Evolutionary conservation across 805 yeast genomes (phyloP).

Genomic region (Cyberlindnera mississippiensis): DNA sequence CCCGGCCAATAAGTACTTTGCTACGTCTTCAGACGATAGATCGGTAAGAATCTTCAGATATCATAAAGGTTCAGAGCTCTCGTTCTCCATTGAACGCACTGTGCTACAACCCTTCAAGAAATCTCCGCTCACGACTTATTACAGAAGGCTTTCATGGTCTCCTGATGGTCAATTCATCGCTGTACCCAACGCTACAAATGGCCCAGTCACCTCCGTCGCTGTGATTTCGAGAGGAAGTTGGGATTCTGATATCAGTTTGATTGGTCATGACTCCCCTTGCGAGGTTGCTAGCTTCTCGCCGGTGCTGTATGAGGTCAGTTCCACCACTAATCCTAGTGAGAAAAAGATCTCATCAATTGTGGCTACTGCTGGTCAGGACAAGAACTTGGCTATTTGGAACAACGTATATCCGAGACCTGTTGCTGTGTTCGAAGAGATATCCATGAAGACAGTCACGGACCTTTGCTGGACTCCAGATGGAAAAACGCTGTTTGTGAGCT

Average conservation of each 20-base stretch:
- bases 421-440: conserved; percentile 72
- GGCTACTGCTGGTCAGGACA: conserved; percentile 97
- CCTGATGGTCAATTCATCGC: conserved; percentile 89
- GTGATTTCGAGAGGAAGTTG: conserved; percentile 74
- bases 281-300: conserved; percentile 79
- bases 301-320: conserved; percentile 44
- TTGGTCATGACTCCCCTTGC: conserved; percentile 84
- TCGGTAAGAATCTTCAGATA: conserved; percentile 85
- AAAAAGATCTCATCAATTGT: conserved; percentile 57
- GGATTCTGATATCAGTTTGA: conserved; percentile 69
- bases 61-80: conserved; percentile 69
- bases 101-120: conserved; percentile 80
- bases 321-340: conserved; percentile 24
- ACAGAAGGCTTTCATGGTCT: conserved; percentile 82
- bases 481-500: conserved; percentile 62
- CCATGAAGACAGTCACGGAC: conserved; percentile 79
- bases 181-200: conserved; percentile 81
- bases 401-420: conserved; percentile 74
- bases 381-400: conserved; percentile 83
- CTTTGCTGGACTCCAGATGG: conserved; percentile 89
- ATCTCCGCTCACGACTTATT: conserved; percentile 90
- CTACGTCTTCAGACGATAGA: conserved; percentile 95
- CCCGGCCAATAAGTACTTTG: conserved; percentile 97
- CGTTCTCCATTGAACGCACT: conserved; percentile 82
- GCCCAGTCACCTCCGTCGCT: conserved; percentile 72